Percentiles rank a stretch among this genome's conserved stretches.
These are phyloP conservation scores for Tolypocladium endophyticum DNA, from an alignment of 2,329 filamentous ascomycete species.

Conservation along the genomic window DNA sequence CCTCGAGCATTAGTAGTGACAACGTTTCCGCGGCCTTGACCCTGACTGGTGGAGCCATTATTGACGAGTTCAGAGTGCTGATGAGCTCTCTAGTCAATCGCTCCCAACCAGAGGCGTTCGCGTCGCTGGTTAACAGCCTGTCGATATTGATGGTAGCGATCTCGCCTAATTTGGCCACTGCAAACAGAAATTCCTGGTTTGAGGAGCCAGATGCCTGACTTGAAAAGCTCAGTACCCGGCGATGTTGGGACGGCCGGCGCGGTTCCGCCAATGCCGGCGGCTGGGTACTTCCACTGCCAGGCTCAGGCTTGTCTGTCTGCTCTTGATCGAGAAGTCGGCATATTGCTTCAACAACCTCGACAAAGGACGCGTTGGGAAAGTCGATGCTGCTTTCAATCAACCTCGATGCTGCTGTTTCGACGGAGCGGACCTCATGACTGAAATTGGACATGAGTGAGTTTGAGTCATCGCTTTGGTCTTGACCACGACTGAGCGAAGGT, in stretches of 20 bases:
- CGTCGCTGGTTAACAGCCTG: constrained; percentile 58
- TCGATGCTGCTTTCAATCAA: constrained; percentile 87
- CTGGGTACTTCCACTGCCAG: constrained; percentile 6
- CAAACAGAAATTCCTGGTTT: constrained; percentile 54
- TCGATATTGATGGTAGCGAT: constrained; percentile 64
- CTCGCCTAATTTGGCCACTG: constrained; percentile 63
- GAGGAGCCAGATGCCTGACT: constrained; percentile 33
- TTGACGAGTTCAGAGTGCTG: constrained; percentile 34
- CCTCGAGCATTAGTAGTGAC: constrained; percentile 45
- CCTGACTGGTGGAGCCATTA: constrained; percentile 41
- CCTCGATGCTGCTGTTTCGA: constrained; percentile 76
- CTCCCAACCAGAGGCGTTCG: constrained; percentile 66
- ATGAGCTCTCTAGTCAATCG: constrained; percentile 49
- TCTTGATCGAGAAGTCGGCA: constrained; percentile 54
- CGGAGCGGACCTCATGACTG: constrained; percentile 71
- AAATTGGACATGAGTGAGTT: constrained; percentile 53
- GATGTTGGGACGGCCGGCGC: constrained; percentile 29
- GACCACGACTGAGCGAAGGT: constrained; percentile 32
- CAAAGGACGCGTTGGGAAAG: constrained; percentile 75
- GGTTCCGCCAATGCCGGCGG: constrained; percentile 12
- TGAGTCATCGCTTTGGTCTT: constrained; percentile 41
- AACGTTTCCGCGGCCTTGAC: constrained; percentile 55
- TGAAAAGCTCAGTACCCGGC: constrained; percentile 37
- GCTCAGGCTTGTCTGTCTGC: constrained; percentile 11
- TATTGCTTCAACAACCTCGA: constrained; percentile 64